A percentile compares a stretch with the other conserved stretches of the same genome.
Conservation (phyloP, 768 basidiomycete genomes). For the Rhodosporidiobolus odoratus region DNA sequence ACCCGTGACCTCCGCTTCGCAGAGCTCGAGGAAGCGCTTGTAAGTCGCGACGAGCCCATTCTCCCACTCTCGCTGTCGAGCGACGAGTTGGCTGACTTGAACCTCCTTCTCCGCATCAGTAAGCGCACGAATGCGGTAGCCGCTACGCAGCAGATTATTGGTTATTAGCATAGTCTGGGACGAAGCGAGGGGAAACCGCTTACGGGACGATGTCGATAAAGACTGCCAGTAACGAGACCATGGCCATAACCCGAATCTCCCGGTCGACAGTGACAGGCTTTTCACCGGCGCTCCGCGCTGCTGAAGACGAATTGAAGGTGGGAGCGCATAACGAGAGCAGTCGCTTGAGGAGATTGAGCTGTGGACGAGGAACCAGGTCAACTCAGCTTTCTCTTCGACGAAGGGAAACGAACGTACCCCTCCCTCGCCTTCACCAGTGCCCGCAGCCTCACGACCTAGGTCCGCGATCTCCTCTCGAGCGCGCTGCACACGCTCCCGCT, state of each 20-base stretch:
- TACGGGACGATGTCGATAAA: slow-evolving; percentile 89
- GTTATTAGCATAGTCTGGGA: neutral
- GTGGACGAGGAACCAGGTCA: neutral
- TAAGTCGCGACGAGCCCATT: slow-evolving; percentile 84
- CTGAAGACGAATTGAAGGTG: slow-evolving; percentile 62
- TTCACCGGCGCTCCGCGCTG: slow-evolving; percentile 58
- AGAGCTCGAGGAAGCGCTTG: slow-evolving; percentile 74
- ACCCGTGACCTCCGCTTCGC: slow-evolving; percentile 87
- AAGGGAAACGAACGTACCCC: slow-evolving; percentile 57
- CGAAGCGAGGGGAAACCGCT: neutral
- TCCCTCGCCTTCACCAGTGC: slow-evolving; percentile 87
- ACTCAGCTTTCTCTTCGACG: neutral
- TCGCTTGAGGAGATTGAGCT: slow-evolving; percentile 84
- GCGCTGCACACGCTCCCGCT: slow-evolving; percentile 61
- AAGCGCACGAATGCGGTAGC: slow-evolving; percentile 85
- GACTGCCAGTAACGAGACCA: slow-evolving; percentile 83
- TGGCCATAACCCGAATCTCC: slow-evolving; percentile 76
- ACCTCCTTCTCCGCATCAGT: slow-evolving; percentile 86
- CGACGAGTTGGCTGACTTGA: slow-evolving; percentile 90
- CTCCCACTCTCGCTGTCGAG: slow-evolving; percentile 86
- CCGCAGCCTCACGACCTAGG: slow-evolving; percentile 86
- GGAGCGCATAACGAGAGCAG: slow-evolving; percentile 79
- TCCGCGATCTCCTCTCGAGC: slow-evolving; percentile 92
- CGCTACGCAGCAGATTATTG: slow-evolving; percentile 43
- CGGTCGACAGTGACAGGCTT: slow-evolving; percentile 62